Conservation (phyloP, 1,284 basidiomycete species). For the Trametes sp. region DNA sequence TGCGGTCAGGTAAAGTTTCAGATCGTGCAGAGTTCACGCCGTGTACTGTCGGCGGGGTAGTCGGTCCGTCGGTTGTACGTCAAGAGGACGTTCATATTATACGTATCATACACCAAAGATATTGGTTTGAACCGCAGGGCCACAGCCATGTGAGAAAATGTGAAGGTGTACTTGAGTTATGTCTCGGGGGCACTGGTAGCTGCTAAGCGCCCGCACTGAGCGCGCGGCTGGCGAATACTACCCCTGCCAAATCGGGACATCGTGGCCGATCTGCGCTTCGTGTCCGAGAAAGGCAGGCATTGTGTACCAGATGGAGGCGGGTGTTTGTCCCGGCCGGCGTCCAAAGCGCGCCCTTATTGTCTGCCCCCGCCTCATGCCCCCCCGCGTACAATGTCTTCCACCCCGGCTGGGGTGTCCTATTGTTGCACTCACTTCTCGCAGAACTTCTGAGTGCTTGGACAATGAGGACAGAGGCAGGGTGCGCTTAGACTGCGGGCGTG, state of each 20-base stretch:
- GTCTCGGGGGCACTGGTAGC: too few species aligned
- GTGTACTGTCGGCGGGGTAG: too few species aligned
- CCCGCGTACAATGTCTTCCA: constrained; percentile 10
- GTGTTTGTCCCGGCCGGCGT: constrained; percentile 12
- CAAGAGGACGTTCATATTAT: too few species aligned
- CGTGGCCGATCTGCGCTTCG: background rate
- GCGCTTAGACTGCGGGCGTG: too few species aligned
- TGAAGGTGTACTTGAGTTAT: too few species aligned
- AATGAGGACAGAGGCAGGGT: background rate
- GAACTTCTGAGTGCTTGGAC: background rate
- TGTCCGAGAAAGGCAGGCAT: constrained; percentile 13
- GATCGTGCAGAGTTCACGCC: background rate
- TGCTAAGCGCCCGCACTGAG: too few species aligned
- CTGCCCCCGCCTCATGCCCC: constrained; percentile 13
- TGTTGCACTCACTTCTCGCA: background rate
- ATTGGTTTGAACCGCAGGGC: too few species aligned
- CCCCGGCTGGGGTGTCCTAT: constrained; percentile 9
- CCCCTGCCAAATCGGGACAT: constrained; percentile 16
- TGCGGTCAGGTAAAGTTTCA: background rate
- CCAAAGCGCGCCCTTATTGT: constrained; percentile 17
- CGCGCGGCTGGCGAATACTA: constrained; percentile 8
- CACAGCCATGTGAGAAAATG: too few species aligned
- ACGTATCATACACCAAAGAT: too few species aligned
- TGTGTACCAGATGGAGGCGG: constrained; percentile 7
- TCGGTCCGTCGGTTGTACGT: too few species aligned